Evolutionary conservation across 768 basidiomycete genomes (phyloP).

Genomic region (Mycena alexandri): DNA sequence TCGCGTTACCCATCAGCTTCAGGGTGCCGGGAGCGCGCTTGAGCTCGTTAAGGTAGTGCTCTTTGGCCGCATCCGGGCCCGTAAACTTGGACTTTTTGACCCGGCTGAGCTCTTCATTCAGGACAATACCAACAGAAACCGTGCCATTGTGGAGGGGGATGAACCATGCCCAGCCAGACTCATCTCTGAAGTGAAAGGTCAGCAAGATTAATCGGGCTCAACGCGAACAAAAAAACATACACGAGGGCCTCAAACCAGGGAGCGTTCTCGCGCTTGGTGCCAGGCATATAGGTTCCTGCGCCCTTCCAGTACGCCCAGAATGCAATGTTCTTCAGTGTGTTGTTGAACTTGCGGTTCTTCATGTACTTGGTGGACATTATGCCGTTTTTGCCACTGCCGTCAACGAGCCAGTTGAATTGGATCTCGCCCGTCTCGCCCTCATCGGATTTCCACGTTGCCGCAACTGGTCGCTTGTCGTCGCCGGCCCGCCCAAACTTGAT

Average conservation of each 20-base stretch:
- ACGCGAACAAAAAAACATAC: too few relatives aligned
- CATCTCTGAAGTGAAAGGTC: constrained; percentile 49
- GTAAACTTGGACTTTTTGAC: constrained; percentile 45
- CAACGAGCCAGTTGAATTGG: constrained; percentile 70
- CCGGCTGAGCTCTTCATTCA: constrained; percentile 53
- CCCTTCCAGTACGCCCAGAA: constrained; percentile 78
- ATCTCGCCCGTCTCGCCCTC: constrained; percentile 54
- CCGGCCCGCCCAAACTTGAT: constrained; percentile 55
- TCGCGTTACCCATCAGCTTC: constrained; percentile 43
- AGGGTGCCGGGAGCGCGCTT: constrained; percentile 43
- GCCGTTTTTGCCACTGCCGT: constrained; percentile 72
- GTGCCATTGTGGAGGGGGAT: constrained; percentile 66
- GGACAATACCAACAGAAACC: constrained; percentile 64
- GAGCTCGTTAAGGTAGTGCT: constrained; percentile 47
- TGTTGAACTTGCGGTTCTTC: constrained; percentile 65
- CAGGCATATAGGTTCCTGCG: constrained; percentile 56
- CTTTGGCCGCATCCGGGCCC: constrained; percentile 36
- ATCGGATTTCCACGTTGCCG: constrained; percentile 54
- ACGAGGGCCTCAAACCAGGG: too few relatives aligned
- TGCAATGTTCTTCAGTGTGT: constrained; percentile 69
- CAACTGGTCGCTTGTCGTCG: constrained; percentile 48
- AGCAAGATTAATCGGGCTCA: constrained; percentile 42
- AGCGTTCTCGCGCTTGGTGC: constrained; percentile 49
- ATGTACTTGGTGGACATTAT: constrained; percentile 71
- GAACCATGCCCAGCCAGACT: constrained; percentile 69